Evolutionary conservation across 1,284 basidiomycete species (phyloP).

Genomic region (Erythrobasidium hasegawianum): DNA sequence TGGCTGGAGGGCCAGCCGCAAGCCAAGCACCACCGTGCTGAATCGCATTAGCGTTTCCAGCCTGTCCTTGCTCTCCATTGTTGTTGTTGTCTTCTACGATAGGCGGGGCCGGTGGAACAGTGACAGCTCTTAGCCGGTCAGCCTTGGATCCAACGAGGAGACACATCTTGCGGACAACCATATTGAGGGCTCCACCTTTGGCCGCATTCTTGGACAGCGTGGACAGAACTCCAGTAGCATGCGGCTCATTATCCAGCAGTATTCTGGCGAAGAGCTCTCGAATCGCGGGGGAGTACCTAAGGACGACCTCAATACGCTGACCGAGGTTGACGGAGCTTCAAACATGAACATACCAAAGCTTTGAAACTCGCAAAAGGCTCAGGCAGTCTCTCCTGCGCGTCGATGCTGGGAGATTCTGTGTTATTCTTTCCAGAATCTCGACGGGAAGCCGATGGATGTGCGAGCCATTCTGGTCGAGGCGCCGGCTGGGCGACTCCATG

Average conservation of each 20-base stretch:
- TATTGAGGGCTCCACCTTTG: constrained; percentile 9
- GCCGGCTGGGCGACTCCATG: too few relatives aligned
- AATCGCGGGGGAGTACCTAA: constrained; percentile 27
- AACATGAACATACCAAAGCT: constrained; percentile 16
- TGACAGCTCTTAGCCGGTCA: background rate
- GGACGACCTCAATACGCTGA: background rate
- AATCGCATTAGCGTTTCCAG: background rate
- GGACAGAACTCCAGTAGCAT: constrained; percentile 15
- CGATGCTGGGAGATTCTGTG: constrained; percentile 20
- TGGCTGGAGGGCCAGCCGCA: background rate
- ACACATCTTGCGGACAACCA: constrained; percentile 27
- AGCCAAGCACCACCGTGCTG: background rate
- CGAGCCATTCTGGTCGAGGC: too few relatives aligned
- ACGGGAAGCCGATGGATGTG: constrained; percentile 15
- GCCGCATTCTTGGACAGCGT: constrained; percentile 9
- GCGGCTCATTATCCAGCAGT: constrained; percentile 11
- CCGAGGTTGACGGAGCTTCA: background rate
- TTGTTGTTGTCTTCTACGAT: background rate
- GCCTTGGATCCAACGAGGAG: constrained; percentile 19
- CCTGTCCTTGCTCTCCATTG: background rate
- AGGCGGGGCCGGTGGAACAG: background rate
- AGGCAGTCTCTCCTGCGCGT: constrained; percentile 16
- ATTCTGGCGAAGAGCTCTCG: constrained; percentile 16
- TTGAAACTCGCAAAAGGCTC: constrained; percentile 19
- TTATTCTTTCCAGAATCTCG: constrained; percentile 25